Base-by-base conservation (phyloP, 2,329 filamentous ascomycete species). In the Zasmidium citrigriseum region DNA sequence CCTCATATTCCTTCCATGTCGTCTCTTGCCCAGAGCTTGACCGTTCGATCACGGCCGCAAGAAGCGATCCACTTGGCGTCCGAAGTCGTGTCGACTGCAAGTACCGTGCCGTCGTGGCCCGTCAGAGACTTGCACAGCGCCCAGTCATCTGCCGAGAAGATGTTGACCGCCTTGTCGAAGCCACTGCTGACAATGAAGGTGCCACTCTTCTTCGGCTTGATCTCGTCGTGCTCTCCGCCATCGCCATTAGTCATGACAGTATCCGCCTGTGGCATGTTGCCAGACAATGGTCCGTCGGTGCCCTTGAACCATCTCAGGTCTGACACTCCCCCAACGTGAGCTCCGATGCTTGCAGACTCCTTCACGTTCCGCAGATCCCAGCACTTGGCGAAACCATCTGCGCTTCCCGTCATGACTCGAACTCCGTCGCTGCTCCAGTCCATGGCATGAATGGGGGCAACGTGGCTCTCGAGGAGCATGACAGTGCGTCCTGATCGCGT, bases 111-210 rank as follows among this genome's bases (percentile, higher is more conserved):
- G 1, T 92, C 91, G 75, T 99, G 95, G 0, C 93, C 95, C 67
- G 88, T 91, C 58, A 99, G 78, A 16, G 88, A 91, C 76, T 96
- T 96, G 60, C 93, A 86, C 58, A 96, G 77, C 1, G 90, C 88
- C 93, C 95, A 99, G 76, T 99, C 93, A 73, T 99, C 95, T 1
- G 92, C 92, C 5, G 92, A 96, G 76, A 96, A 98, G 66, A 99
- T 84, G 72, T 97, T 96, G 76, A 99, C 89, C 67, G 92, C 93
- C 73, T 90, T 91, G 77, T 99, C 95, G 71, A 98, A 98, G 0
- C 95, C 95, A 66, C 88, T 87, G 2, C 88, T 92, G 2, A 97
- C 88, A 65, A 99, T 89, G 75, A 97, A 97, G 0, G 93, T 96
- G 48, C 93, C 90, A 0, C 91, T 88, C 71, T 92, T 96, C 77